A percentile compares a stretch with the other conserved stretches of the same genome.
phyloP scores from a whole-genome alignment of 1,139 yeast genomes.

The Saccharomyces hybrid region DNA sequence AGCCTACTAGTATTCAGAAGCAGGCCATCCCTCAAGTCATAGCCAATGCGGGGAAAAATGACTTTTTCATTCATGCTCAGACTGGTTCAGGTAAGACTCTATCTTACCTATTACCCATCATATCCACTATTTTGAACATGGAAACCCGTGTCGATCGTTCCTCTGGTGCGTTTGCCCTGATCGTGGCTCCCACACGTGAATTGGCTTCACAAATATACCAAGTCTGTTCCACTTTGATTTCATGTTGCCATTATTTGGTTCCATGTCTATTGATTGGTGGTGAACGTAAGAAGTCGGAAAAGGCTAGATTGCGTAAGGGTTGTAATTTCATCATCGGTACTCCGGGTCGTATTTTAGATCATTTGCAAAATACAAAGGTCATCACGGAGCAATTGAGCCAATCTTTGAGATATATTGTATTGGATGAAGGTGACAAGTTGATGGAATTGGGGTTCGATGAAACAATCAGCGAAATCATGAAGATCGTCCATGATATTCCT shows the following conservation, averaged over 20 bases:
- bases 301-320: conserved; percentile 84
- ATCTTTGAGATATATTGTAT: conserved; percentile 70
- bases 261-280: conserved; percentile 96
- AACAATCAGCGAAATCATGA: conserved; percentile 70
- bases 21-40: conserved; percentile 69
- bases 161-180: conserved; percentile 82
- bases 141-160: conserved; percentile 46
- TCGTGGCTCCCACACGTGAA: conserved; percentile 90
- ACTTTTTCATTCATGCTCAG: conserved; percentile 84
- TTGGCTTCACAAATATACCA: conserved; percentile 86
- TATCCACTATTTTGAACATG: conserved; percentile 41
- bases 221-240: conserved; percentile 62
- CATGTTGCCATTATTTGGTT: conserved; percentile 74
- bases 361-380: conserved; percentile 74
- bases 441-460: conserved; percentile 96
- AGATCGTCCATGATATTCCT: conserved; percentile 43
- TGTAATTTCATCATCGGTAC: conserved; percentile 85
- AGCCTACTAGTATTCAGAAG: conserved; percentile 85
- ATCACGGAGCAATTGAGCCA: conserved; percentile 64
- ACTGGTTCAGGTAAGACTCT: conserved; percentile 95
- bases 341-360: conserved; percentile 89
- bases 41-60: conserved; percentile 37
- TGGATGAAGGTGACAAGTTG: conserved; percentile 93
- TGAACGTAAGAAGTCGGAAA: conserved; percentile 86
- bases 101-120: conserved; percentile 78